Evolutionary conservation across 2,329 filamentous ascomycete genomes (phyloP), one percentile per base, ranked within the genome.

Genomic region (Paraconiothyrium brasiliense): DNA sequence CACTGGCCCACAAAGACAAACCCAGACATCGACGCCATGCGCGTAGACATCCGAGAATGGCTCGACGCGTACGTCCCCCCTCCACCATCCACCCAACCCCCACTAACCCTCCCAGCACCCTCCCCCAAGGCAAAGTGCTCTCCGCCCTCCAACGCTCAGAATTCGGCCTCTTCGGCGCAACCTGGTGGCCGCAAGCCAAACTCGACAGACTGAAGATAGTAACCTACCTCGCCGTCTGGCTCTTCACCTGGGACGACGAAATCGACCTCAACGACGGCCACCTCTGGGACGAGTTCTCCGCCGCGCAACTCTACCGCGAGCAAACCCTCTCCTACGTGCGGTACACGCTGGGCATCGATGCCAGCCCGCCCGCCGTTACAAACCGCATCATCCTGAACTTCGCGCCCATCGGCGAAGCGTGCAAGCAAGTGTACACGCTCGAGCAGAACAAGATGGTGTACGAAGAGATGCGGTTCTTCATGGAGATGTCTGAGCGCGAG

Each of bases 221-320:
- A 16, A 65, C 65, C 22, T 67, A 59, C 43, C 51, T 67, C 8
- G 51, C 48, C 14, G 34, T 66, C 7, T 67, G 60, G 65, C 60
- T 67, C 13, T 67, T 65, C 56, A 59, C 49, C 8, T 67, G 65
- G 65, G 65, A 67, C 50, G 65, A 67, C 37, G 52, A 65, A 39
- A 60, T 65, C 39, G 62, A 65, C 27, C 14, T 58, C 27, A 49
- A 49, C 4, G 49, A 58, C 16, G 60, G 62, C n/a, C 37, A 52
- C 44, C 52, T 59, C 51, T 62, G 57, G 51, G 37, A 60, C 34
- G 62, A 59, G 6, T 62, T 62, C 41, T 39, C 24, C 16, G 57
- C 51, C 24, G 62, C 62, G 8, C 62, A 65, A 48, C 39, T n/a
- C 3, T 62, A 65, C 46, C 62, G 60, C 30, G 51, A 62, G 41